Base-by-base conservation (phyloP, 352 stramenopile species). In the Phytophthora pinifolia region DNA sequence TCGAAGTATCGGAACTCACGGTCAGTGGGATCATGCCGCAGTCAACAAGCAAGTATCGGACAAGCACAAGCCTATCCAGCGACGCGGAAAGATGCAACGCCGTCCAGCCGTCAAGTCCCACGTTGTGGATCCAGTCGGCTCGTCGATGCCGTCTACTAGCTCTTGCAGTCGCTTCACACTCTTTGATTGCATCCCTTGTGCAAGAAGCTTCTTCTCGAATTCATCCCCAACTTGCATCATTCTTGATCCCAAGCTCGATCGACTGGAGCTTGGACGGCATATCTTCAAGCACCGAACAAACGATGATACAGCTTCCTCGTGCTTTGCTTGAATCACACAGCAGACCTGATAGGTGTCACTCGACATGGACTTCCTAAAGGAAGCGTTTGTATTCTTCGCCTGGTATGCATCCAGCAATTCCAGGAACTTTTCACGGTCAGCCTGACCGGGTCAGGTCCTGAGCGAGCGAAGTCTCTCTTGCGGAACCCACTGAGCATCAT, bases 11-110 rank as follows among this genome's bases (percentile, higher is more conserved):
- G 9, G 20, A 18, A 52, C 17, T 53, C 25, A 52, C 7, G 2
- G 22, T 9, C 2, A 55, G 29, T 13, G 57, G 49, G 9, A 56
- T 59, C 10, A 58, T 48, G 3, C 37, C 57, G 36, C 49, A 59
- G 5, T 54, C 39, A 6, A 54, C 35, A 0, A 67, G 39, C 29
- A 62, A 17, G 13, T 62, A 67, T 14, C 47, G 32, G 1, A 59
- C 45, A 17, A 59, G 14, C 0, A 15, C 34, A 2, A 18, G 32
- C 17, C 38, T 51, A 1, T 15, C 39, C 9, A 50, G 15, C 2
- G 38, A 62, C 18, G 30, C 52, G 13, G 46, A 46, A 2, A 31
- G 20, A 20, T 67, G 41, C 2, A 67, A 35, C 6, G 52, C 20
- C 17, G 52, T 62, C 45, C 45, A 67, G 1, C 46, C 46, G 10